Evolutionary conservation across 495 filamentous ascomycete genomes (phyloP), one percentile per base, ranked within the genome.

Genomic region (Neurospora tetrasperma): DNA sequence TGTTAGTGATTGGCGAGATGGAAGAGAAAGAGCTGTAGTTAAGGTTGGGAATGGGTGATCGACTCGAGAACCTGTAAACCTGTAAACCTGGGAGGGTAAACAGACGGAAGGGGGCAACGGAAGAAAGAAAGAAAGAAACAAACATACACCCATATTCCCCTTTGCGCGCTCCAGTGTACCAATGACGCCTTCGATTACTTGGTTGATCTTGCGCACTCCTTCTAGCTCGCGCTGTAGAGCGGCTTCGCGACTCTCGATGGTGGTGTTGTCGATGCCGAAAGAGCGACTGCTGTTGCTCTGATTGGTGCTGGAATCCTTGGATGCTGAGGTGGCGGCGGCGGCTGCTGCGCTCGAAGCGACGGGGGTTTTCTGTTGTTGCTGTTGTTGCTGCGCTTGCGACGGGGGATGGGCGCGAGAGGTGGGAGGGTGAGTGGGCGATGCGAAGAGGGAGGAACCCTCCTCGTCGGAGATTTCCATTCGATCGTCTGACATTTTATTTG

Each of bases 141-240:
- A 68, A 48, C 87, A 68, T 85, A 94, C 94, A 77, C 93, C 89
- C 95, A 99, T 98, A 81, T 98, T 98, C 48, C 87, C 89, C 77
- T 91, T 93, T 11, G 96, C 93, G 73, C 89, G 88, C 75, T 93
- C 90, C 8, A 98, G 84, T 41, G 91, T 94, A 14, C 87, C 85
- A n/a, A 97, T 83, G 5, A 97, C 90, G 4, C 89, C 90, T 80
- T 97, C 93, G 73, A 99, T 92, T 12, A 94, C 89, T 70, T 91
- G 85, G 77, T 98, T 98, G 78, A 99, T 91, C 69, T 90, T 91
- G 54, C 90, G 88, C 20, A 99, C 90, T 59, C 88, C 89, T 40
- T 92, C 89, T n/a, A 98, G 83, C 79, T 99, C 96, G 43, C 86
- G 88, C 5, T 86, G 89, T 48, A 98, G 85, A 8, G 87, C 88